These are phyloP conservation scores for Sphaceloma murrayae DNA, from an alignment of 2,329 filamentous ascomycete genomes.

Conservation along the genomic window DNA sequence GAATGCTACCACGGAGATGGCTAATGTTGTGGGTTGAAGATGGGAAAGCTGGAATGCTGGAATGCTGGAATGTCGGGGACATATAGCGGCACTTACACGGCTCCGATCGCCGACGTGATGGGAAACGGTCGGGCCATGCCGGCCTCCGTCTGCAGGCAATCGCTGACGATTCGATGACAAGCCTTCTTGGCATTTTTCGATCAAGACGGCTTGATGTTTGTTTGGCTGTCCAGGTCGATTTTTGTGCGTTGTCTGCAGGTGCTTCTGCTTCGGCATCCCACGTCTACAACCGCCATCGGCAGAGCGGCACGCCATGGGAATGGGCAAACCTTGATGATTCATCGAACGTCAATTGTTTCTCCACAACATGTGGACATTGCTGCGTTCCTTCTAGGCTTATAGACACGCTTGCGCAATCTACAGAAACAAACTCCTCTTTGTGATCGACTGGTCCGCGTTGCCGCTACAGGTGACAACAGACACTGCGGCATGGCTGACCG, in stretches of 20 bases:
- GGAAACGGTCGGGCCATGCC: too few relatives aligned
- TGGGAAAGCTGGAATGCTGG: too few relatives aligned
- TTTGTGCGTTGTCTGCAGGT: slow-evolving; percentile 1
- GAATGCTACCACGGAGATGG: too few relatives aligned
- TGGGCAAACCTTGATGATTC: slow-evolving; percentile 9
- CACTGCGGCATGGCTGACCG: slow-evolving; percentile 6
- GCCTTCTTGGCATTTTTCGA: too few relatives aligned
- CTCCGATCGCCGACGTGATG: too few relatives aligned
- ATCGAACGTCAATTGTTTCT: neutral
- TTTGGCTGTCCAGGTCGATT: too few relatives aligned
- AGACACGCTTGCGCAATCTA: neutral
- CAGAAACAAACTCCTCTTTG: neutral
- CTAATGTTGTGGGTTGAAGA: too few relatives aligned
- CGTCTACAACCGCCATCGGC: neutral
- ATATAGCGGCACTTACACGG: too few relatives aligned
- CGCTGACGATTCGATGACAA: too few relatives aligned
- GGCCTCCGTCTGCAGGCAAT: too few relatives aligned
- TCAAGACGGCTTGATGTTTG: too few relatives aligned
- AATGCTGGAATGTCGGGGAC: too few relatives aligned
- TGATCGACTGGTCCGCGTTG: neutral
- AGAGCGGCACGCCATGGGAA: neutral
- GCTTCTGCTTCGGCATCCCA: neutral
- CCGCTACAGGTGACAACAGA: neutral
- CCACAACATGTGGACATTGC: neutral
- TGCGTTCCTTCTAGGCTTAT: neutral